Evolutionary conservation across 2,329 filamentous ascomycete species (phyloP).

Genomic region (Grosmannia penicillata): DNA sequence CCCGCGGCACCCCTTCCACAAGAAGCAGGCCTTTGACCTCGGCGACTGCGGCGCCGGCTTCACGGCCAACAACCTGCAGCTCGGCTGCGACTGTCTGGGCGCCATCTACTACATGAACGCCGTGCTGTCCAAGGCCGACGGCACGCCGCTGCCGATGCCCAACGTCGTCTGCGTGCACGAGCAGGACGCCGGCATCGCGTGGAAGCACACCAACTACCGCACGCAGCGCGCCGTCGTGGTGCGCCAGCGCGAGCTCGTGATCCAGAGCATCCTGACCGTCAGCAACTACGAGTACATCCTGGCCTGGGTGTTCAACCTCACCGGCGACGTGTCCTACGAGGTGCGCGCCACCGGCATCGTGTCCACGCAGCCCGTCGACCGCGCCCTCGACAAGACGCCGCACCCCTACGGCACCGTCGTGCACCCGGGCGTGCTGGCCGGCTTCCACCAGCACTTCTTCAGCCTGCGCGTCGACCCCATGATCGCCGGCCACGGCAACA

Average conservation of each 20-base stretch:
- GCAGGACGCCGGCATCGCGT: slow-evolving; percentile 54
- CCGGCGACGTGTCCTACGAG: slow-evolving; percentile 46
- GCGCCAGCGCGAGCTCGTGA: slow-evolving; percentile 44
- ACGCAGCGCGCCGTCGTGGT: slow-evolving; percentile 46
- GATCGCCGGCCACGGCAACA: slow-evolving; percentile 27
- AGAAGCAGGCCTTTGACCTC: slow-evolving; percentile 61
- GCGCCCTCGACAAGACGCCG: slow-evolving; percentile 36
- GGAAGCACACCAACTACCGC: slow-evolving; percentile 60
- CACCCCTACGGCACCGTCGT: slow-evolving; percentile 45
- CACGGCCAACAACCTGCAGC: slow-evolving; percentile 51
- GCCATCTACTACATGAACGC: slow-evolving; percentile 48
- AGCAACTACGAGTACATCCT: slow-evolving; percentile 55
- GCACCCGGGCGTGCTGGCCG: slow-evolving; percentile 46
- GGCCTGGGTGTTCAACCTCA: slow-evolving; percentile 41
- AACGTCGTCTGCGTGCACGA: slow-evolving; percentile 55
- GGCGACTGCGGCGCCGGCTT: slow-evolving; percentile 54
- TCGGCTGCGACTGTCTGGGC: slow-evolving; percentile 59
- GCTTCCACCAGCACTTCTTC: slow-evolving; percentile 60
- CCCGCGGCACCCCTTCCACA: slow-evolving; percentile 48
- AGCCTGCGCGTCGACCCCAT: slow-evolving; percentile 48
- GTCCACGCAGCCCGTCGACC: slow-evolving; percentile 36
- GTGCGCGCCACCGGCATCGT: slow-evolving; percentile 52
- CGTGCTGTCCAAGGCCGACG: slow-evolving; percentile 35
- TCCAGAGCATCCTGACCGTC: slow-evolving; percentile 55
- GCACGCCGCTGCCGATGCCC: slow-evolving; percentile 29